Evolutionary conservation across 176 grass and related monocot genomes (phyloP), one percentile per base, ranked within the genome.

Genomic region (Hyparrhenia diplandra): DNA sequence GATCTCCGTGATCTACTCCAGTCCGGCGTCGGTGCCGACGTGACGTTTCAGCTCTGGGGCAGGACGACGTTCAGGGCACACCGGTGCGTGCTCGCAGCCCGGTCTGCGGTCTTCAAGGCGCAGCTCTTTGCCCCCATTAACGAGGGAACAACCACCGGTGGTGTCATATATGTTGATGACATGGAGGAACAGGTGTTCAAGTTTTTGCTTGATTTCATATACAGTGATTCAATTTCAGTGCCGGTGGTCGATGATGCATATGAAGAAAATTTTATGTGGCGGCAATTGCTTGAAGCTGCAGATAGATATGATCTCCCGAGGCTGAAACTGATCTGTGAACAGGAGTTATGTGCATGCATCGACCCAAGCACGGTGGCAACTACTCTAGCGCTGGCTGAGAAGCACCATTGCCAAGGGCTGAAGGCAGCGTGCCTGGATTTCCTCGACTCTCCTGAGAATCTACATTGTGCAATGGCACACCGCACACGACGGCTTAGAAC

Each of bases 261-360:
- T 9, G 25, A 21, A 12, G 8, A 21, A 2, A 25, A 21, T 4
- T 10, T 73, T 46, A 27, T 85, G 76, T 52, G 59, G 29, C 87
- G 76, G 51, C 76, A 85, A 61, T 69, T 89, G 62, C 28, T 85
- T 29, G 60, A 51, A 28, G 87, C 87, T 9, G 87, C 82, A 23
- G 87, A 85, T 16, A 72, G 82, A 46, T 89, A 89, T 76, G 69
- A 66, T 30, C 34, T 89, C 25, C 69, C 75, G 6, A 80, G 77
- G 24, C 42, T 89, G 37, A 85, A 41, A 9, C 36, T 75, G 45
- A 76, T 82, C 14, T 89, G 82, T 32, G 87, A 85, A 85, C 37
- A 60, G 1, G 62, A 76, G 55, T 21, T 87, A 9, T 80, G 77
- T 24, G 42, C 5, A 57, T 40, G 1, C 18, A 80, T 54, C 46